Base-by-base conservation (phyloP, 345 rosid species). In the Hibiscus syriacus region DNA sequence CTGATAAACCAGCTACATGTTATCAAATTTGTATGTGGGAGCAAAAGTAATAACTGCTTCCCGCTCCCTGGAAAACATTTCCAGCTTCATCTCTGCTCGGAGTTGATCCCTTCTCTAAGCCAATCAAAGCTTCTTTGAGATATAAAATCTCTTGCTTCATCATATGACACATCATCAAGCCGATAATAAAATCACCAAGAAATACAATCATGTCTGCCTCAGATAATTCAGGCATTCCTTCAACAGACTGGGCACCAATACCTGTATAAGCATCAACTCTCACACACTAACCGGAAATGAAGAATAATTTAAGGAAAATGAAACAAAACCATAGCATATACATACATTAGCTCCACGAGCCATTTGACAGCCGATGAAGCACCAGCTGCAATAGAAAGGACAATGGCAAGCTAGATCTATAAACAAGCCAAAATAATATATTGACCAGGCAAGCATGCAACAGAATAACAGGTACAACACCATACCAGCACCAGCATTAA, bases 41-140 rank as follows among this genome's bases (percentile, higher is more conserved):
- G 96, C 89, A 72, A 90, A 90, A 72, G 71, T 82, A 58, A 90
- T 83, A 73, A 81, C 65, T 39, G 92, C 96, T 74, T 87, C 96
- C 39, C 90, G 86, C 96, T 74, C 92, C 96, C 77, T 87, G 96
- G 66, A 89, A 89, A 71, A 87, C 96, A 76, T 82, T 90, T 22
- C 91, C 96, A 6, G 84, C 86, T 74, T 80, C 96, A 90, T 90
- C 71, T 90, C 96, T 64, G 83, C 75, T 72, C 80, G 83, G 39
- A 90, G 89, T 77, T 90, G 96, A 77, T 90, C 96, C 70, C 83
- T 79, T 84, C 90, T 80, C 92, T 80, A 70, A 90, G 88, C 92
- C 92, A 90, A 71, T 90, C 96, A 82, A 90, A 87, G 82, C 83
- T 75, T 78, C 96, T 79, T 78, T 90, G 96, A 46, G 92, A 85